phyloP scores from a whole-genome alignment of 1,284 basidiomycete genomes.

The Ceratobasidium sp. region DNA sequence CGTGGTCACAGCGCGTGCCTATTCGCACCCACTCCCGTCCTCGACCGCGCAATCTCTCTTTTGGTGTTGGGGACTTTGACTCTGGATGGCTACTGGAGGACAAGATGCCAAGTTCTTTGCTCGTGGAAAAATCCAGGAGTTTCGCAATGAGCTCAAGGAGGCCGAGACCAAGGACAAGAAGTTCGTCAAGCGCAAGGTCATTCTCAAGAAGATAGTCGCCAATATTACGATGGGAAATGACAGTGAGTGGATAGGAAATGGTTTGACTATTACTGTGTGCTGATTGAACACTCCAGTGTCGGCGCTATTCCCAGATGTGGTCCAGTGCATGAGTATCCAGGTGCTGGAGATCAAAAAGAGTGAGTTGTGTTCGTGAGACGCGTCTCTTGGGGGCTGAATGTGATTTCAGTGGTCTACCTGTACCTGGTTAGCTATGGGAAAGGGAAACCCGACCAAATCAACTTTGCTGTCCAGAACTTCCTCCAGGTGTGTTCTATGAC shows the following conservation, averaged over 20 bases:
- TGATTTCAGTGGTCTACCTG: slow-evolving; percentile 84
- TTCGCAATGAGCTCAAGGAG: slow-evolving; percentile 79
- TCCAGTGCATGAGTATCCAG: slow-evolving; percentile 88
- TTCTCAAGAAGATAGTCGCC: slow-evolving; percentile 94
- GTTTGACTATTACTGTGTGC: not conserved
- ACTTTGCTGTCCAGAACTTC: slow-evolving; percentile 89
- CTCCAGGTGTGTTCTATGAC: slow-evolving; percentile 70
- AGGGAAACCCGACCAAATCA: slow-evolving; percentile 88
- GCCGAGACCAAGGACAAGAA: slow-evolving; percentile 95
- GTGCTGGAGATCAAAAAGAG: slow-evolving; percentile 99
- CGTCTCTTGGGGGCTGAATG: slow-evolving; percentile 26
- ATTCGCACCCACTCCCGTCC: slow-evolving; percentile 24
- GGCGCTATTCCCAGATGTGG: slow-evolving; percentile 88
- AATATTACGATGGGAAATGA: slow-evolving; percentile 98
- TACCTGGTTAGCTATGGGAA: slow-evolving; percentile 94
- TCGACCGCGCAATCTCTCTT: not conserved
- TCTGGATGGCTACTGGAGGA: slow-evolving; percentile 58
- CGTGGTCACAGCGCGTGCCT: slow-evolving; percentile 25
- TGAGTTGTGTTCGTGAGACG: slow-evolving; percentile 59
- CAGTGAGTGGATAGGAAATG: slow-evolving; percentile 67
- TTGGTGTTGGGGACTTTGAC: slow-evolving; percentile 10
- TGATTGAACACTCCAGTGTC: slow-evolving; percentile 75
- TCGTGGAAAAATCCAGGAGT: slow-evolving; percentile 91
- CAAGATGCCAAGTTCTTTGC: slow-evolving; percentile 93
- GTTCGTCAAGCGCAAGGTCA: slow-evolving; percentile 88